Base-by-base conservation (phyloP, 441 rosid species). In the Raphanus hybrid region DNA sequence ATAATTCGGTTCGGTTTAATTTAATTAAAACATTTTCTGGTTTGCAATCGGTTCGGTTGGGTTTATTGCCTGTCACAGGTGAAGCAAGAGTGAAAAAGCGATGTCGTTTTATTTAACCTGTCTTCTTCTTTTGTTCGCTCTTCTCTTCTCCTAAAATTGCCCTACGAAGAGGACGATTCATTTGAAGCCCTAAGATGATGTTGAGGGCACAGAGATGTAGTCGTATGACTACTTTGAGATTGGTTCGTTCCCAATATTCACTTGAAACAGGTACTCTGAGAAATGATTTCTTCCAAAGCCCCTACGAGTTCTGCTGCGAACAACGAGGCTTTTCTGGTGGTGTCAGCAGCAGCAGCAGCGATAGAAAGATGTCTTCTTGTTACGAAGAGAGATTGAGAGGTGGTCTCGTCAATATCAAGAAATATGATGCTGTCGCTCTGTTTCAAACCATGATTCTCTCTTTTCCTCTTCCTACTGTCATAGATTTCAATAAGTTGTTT, bases 401-500 rank as follows among this genome's bases (percentile, higher is more conserved):
- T 67, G 72, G 67, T 1, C 0, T 58, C 14, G 15, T 7, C 0
- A 16, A 73, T 48, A 63, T 63, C 3, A 50, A 63, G 69, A 16
- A 0, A 1, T 64, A 73, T 37, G 64, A 73, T 35, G 64, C 16
- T 58, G 67, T 61, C n/a, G 11, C 1, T n/a, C 23, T 32, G 0
- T 52, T 64, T 0, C 8, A 68, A 1, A 1, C 7, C 3, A 75
- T 68, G 58, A 0, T 69, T 35, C 0, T 0, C 20, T 69, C 55
- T 61, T 74, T 35, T 61, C 69, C 69, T 35, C 64, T 35, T 6
- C 69, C 74, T 1, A n/a, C 1, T 0, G 0, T 69, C 23, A 2
- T 50, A 0, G 62, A 75, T 61, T 75, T 75, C 55, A 60, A 0
- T 2, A 75, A n/a, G 29, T 14, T 68, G 26, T 61, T 69, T 8